phyloP scores from a whole-genome alignment of 768 basidiomycete species.

The Amanita pallidorosea region DNA sequence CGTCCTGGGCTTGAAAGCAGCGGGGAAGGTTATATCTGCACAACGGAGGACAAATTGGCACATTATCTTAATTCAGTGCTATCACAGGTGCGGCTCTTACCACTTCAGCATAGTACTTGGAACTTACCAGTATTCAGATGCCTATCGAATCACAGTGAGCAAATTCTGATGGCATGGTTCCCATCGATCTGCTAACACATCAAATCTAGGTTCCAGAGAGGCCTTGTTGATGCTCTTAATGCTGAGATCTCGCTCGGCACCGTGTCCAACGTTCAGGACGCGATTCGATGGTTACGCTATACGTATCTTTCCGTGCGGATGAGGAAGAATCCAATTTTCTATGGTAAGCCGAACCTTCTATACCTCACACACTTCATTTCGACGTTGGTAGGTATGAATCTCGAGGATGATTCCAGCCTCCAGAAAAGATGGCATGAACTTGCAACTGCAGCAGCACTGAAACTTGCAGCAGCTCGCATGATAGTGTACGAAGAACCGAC shows the following conservation, averaged over 20 bases:
- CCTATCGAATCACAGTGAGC: constrained; percentile 93
- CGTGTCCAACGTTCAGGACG: constrained; percentile 78
- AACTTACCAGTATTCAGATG: constrained; percentile 35
- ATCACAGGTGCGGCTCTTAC: constrained; percentile 52
- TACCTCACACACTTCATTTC: constrained; percentile 5
- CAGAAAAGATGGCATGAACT: constrained; percentile 60
- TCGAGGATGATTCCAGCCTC: constrained; percentile 63
- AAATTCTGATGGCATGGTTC: background rate
- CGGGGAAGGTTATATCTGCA: constrained; percentile 96
- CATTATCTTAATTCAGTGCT: constrained; percentile 86
- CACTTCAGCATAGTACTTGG: background rate
- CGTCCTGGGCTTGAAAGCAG: constrained; percentile 80
- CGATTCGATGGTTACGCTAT: constrained; percentile 90
- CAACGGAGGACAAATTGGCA: constrained; percentile 82
- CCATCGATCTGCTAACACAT: constrained; percentile 4
- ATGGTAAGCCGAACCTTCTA: constrained; percentile 39
- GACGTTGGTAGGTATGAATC: constrained; percentile 48
- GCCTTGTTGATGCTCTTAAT: constrained; percentile 86
- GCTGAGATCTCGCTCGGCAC: constrained; percentile 94
- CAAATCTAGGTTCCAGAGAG: constrained; percentile 54
- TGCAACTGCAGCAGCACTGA: constrained; percentile 52
- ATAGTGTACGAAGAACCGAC: constrained; percentile 56
- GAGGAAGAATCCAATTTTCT: constrained; percentile 81
- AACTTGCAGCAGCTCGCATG: constrained; percentile 68
- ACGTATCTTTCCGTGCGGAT: constrained; percentile 95